Conservation (phyloP, 768 basidiomycete species). For the Tremella fuciformis region DNA sequence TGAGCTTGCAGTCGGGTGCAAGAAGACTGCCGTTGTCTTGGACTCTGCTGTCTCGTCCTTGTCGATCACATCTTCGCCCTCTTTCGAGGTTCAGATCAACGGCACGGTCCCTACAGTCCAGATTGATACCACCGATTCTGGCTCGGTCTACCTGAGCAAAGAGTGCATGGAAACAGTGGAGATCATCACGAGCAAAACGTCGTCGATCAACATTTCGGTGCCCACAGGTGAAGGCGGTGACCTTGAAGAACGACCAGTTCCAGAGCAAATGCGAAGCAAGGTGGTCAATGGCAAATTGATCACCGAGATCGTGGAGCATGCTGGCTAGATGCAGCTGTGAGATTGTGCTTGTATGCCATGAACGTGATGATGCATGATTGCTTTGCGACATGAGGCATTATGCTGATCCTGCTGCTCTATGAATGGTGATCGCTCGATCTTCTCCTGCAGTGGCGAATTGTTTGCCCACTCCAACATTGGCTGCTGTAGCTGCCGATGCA, state of each 20-base stretch:
- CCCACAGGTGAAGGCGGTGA: conserved; percentile 90
- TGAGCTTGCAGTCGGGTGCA: conserved; percentile 68
- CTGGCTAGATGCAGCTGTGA: conserved; percentile 40
- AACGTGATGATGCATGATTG: neutral
- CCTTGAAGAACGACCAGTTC: conserved; percentile 82
- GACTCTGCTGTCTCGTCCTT: conserved; percentile 91
- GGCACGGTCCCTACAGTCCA: conserved; percentile 88
- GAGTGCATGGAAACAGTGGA: conserved; percentile 69
- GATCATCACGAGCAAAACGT: conserved; percentile 91
- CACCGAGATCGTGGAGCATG: conserved; percentile 84
- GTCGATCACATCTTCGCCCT: conserved; percentile 83
- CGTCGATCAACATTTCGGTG: conserved; percentile 82
- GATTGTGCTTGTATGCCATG: conserved; percentile 8
- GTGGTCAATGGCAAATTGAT: conserved; percentile 78
- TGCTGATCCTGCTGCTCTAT: conserved; percentile 45
- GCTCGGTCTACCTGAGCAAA: conserved; percentile 88
- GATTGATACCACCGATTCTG: conserved; percentile 90
- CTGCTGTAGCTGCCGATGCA: conserved; percentile 22
- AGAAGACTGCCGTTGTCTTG: conserved; percentile 79
- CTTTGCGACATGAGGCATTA: conserved; percentile 12
- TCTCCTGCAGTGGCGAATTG: conserved; percentile 47
- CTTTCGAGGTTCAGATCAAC: conserved; percentile 87
- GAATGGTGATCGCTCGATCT: conserved; percentile 43
- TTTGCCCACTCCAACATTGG: conserved; percentile 37
- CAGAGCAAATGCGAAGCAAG: conserved; percentile 91